These are phyloP conservation scores for Pseudogymnoascus sp. DNA, from an alignment of 2,329 filamentous ascomycete genomes.

Conservation along the genomic window DNA sequence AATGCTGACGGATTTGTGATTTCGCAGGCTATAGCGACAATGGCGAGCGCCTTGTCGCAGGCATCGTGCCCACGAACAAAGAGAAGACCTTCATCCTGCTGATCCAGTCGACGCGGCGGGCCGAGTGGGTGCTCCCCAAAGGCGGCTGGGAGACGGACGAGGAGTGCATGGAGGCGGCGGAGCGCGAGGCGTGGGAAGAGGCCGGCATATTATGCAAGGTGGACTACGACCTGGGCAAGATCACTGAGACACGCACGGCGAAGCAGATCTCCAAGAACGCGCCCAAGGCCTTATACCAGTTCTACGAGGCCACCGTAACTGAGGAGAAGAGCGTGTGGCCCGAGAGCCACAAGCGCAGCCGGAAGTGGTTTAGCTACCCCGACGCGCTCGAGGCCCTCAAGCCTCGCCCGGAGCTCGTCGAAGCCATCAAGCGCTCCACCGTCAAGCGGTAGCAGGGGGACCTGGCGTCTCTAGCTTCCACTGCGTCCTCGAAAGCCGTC, in stretches of 20 bases:
- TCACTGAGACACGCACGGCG: constrained; percentile 74
- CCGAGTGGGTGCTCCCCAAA: constrained; percentile 87
- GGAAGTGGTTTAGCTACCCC: constrained; percentile 80
- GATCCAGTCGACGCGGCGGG: constrained; percentile 84
- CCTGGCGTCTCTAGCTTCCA: constrained; percentile 23
- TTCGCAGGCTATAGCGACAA: constrained; percentile 76
- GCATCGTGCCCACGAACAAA: constrained; percentile 78
- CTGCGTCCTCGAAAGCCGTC: neutral
- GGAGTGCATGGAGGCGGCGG: constrained; percentile 72
- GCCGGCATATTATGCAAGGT: constrained; percentile 84
- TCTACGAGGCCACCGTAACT: constrained; percentile 81
- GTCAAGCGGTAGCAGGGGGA: constrained; percentile 31
- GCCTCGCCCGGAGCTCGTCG: constrained; percentile 75
- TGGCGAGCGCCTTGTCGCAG: constrained; percentile 90
- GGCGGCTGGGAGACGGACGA: constrained; percentile 97
- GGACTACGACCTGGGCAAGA: constrained; percentile 76
- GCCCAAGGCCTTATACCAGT: constrained; percentile 61
- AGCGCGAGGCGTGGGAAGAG: constrained; percentile 96
- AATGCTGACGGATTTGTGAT: constrained; percentile 23
- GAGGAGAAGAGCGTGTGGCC: constrained; percentile 85
- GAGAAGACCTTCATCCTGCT: constrained; percentile 78
- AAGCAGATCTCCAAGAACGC: constrained; percentile 61
- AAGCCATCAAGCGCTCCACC: constrained; percentile 69
- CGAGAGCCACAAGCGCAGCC: constrained; percentile 82
- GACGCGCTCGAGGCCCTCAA: constrained; percentile 73